Evolutionary conservation across 192 early-diverging fungal genomes (phyloP).

Genomic region (Pecoramyces ruminantium): DNA sequence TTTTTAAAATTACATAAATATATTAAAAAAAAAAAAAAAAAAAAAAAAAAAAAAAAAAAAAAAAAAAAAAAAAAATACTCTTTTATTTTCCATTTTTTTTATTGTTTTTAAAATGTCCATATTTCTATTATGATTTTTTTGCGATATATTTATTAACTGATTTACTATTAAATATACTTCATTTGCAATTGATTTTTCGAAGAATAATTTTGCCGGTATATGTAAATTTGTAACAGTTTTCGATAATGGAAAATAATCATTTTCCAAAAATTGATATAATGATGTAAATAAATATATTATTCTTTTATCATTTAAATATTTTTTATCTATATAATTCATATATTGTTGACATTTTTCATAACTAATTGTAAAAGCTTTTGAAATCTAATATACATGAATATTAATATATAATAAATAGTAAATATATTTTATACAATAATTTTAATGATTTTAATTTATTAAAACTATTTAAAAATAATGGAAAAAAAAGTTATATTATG

Average conservation of each 20-base stretch:
- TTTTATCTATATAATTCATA: background rate
- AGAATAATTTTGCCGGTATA: background rate
- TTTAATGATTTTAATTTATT: too few species aligned
- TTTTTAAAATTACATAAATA: too few species aligned
- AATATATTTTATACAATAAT: too few species aligned
- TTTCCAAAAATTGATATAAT: background rate
- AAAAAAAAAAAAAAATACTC: background rate
- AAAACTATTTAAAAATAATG: too few species aligned
- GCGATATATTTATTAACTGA: background rate
- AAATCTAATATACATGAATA: too few species aligned
- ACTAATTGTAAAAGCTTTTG: background rate
- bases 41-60: too few species aligned
- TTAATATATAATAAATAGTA: too few species aligned
- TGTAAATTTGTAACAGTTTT: background rate
- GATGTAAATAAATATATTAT: background rate
- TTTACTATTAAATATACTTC: background rate
- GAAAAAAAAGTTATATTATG: too few species aligned
- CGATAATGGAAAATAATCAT: background rate
- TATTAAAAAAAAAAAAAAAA: too few species aligned
- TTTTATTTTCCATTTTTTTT: background rate
- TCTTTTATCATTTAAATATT: background rate
- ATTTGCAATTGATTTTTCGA: background rate
- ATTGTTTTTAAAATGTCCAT: background rate
- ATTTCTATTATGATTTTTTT: background rate
- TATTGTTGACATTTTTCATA: background rate